These are phyloP conservation scores for Williopsis jadinii DNA, from an alignment of 1,139 yeast species.

Conservation along the genomic window DNA sequence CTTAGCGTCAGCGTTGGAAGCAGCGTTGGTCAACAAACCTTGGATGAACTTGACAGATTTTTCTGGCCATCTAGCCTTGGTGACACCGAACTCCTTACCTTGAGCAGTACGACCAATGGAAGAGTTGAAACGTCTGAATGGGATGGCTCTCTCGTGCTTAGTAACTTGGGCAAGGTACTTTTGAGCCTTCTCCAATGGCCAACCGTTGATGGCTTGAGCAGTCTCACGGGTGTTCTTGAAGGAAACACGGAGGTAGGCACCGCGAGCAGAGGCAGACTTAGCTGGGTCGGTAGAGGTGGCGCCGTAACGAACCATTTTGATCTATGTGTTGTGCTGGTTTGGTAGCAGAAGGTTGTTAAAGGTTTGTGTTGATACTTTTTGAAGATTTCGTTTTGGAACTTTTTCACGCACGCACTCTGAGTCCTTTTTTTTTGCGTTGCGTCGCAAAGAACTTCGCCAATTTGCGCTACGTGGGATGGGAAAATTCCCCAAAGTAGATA, in stretches of 20 bases:
- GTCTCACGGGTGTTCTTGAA: slow-evolving; percentile 99
- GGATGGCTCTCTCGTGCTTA: slow-evolving; percentile 99
- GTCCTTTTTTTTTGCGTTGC: too few relatives aligned
- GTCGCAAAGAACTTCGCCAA: too few relatives aligned
- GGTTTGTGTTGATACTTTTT: background rate
- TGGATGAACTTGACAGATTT: slow-evolving; percentile 95
- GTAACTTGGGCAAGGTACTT: slow-evolving; percentile 93
- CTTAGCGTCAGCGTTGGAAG: slow-evolving; percentile 98
- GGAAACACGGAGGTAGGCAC: slow-evolving; percentile 98
- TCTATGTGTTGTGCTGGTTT: background rate
- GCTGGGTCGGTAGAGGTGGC: slow-evolving; percentile 99
- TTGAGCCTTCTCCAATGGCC: slow-evolving; percentile 96
- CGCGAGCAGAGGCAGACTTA: slow-evolving; percentile 98
- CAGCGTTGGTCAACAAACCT: slow-evolving; percentile 95
- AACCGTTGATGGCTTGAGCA: slow-evolving; percentile 96
- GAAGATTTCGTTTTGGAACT: slow-evolving; percentile 1
- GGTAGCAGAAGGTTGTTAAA: slow-evolving; percentile 1
- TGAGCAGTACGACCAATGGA: slow-evolving; percentile 99
- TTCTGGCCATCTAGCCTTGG: slow-evolving; percentile 99
- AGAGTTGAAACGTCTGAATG: slow-evolving; percentile 96
- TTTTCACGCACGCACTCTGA: background rate
- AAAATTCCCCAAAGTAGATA: background rate
- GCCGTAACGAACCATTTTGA: slow-evolving; percentile 86
- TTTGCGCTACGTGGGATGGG: background rate
- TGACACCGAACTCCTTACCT: slow-evolving; percentile 99